Conservation (phyloP, 2,329 filamentous ascomycete species). For the Capronia americana region DNA sequence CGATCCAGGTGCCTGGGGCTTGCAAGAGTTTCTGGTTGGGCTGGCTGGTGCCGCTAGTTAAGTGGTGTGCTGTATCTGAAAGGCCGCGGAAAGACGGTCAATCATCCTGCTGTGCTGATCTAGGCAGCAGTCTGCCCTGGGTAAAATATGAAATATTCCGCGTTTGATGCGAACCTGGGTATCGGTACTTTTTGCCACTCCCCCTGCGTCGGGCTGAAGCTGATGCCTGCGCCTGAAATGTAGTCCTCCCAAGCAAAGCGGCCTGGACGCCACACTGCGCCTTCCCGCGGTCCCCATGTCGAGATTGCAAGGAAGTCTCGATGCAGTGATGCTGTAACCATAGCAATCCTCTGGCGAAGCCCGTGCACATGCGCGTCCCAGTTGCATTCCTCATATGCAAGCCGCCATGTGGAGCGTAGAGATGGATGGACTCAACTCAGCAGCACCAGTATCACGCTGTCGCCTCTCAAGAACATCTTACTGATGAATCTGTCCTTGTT, state of each 20-base stretch:
- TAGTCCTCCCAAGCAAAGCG: background rate
- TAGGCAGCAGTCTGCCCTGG: constrained; percentile 5
- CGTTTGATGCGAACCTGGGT: constrained; percentile 1
- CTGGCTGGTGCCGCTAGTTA: constrained; percentile 63
- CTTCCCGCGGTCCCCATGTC: background rate
- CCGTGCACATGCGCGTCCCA: background rate
- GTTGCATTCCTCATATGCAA: background rate
- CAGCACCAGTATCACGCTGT: constrained; percentile 85
- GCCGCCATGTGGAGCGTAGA: background rate
- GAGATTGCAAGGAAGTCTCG: background rate
- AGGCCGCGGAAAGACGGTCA: background rate
- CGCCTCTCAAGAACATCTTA: constrained; percentile 93
- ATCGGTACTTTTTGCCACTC: constrained; percentile 2
- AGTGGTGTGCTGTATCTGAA: constrained; percentile 3
- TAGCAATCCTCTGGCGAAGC: background rate
- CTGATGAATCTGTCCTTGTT: constrained; percentile 99
- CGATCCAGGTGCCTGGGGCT: constrained; percentile 77
- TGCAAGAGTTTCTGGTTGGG: constrained; percentile 82
- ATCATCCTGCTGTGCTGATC: background rate
- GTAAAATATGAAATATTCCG: background rate
- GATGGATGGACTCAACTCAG: constrained; percentile 65
- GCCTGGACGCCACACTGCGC: background rate
- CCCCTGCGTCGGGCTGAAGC: background rate
- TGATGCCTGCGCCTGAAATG: background rate
- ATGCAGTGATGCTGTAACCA: background rate